Evolutionary conservation across 805 yeast genomes (phyloP), one percentile per base, ranked within the genome.

Genomic region (Sugiyamaella lignohabitans): DNA sequence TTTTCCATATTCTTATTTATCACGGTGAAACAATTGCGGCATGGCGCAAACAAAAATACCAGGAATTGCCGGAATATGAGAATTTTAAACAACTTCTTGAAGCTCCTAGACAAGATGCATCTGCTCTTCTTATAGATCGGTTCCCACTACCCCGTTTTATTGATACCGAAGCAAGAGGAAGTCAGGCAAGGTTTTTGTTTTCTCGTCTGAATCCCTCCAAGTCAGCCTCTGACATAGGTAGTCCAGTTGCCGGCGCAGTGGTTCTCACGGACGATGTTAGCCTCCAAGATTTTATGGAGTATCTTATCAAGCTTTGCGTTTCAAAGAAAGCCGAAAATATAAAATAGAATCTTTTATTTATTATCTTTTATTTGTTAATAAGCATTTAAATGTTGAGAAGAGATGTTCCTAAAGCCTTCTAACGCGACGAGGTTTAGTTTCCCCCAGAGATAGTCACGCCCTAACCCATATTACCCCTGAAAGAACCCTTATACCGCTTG

Each of bases 61-160:
- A 88, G 64, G 86, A 87, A 55, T 82, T 82, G 58, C 84, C 81
- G 45, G 95, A 85, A 55, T 89, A 86, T 64, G 86, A 78, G 35
- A 84, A 85, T 58, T 86, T 89, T 67, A 84, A 84, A 64, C 78
- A 77, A 48, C 76, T 89, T 64, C 75, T 89, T 59, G 88, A 85
- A 49, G 84, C 79, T 58, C 95, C 97, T 34, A 82, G 84, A 59
- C 74, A 75, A 49, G 98, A 89, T 64, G 97, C 96, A 21, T 89
- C 94, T 11, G 89, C 84, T 55, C 72, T 89, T 52, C 76, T 89
- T 58, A 77, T 82, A 37, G 96, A 89, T 61, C 78, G 98, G 63
- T 88, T 86, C 77, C 98, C 98, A 55, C 73, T 89, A 59, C 98
- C 98, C 43, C 77, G 97, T 69, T 89, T 88, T 59, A 87, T 89